Base-by-base conservation (phyloP, 176 grass and related monocot genomes). In the Microstegium vimineum region DNA sequence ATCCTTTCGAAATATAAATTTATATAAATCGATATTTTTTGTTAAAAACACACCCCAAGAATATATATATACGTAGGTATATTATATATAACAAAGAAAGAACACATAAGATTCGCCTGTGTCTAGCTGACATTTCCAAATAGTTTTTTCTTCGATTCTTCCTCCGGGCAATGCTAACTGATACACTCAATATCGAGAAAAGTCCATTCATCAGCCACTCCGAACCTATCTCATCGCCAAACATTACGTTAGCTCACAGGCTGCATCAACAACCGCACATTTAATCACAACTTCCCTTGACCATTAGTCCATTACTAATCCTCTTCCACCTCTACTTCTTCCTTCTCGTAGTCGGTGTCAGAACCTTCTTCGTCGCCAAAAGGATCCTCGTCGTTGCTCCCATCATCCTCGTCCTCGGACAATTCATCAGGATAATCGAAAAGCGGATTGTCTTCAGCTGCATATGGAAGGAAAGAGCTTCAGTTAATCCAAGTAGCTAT, bases 391-490 rank as follows among this genome's bases (percentile, higher is more conserved):
- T 7, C 54, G n/a, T 60, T 35, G 28, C 54, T 74, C 46, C 54
- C 82, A 14, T 90, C 75, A 14, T 82, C 71, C 38, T 89, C 91
- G 51, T 86, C 86, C 51, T 85, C 81, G 1, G 90, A 87, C 10
- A 40, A 23, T 68, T 88, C 88, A 78, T 94, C 94, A 72, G 92
- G 95, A 71, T 97, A 97, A 84, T 97, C 94, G 30, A 88, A 92
- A 9, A 85, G 34, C 28, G 92, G 92, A 77, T 97, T 97, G 72
- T 87, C 81, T 87, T 97, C 92, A 3, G 94, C 94, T 97, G 85
- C 69, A 82, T 28, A 42, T 76, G n/a, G n/a, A n/a, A n/a, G 27
- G 73, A 87, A 37, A 65, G 30, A 20, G 49, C 6, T 27, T 85
- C 26, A 76, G 75, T 17, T 10, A n/a, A 80, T 57, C 30, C 4